Percentiles rank a stretch among this genome's conserved stretches.
Conservation (phyloP, 495 filamentous ascomycete genomes). For the Neurospora sp. region DNA sequence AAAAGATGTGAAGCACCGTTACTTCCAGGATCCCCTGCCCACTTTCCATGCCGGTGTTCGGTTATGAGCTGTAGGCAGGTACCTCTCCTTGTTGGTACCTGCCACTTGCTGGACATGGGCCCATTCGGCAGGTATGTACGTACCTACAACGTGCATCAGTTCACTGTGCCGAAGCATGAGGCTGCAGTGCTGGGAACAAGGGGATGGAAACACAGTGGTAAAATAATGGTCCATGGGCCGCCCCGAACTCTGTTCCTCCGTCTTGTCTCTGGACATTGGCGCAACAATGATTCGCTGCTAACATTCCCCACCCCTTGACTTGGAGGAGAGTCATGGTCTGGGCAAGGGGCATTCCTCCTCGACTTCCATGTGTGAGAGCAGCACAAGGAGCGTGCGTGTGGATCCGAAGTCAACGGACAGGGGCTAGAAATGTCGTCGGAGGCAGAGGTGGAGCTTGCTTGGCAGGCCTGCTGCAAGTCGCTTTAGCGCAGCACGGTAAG, state of each 20-base stretch:
- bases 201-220: neutral
- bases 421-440: neutral
- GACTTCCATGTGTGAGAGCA: neutral
- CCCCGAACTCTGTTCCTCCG: neutral
- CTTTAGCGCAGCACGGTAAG: neutral
- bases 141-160: neutral
- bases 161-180: neutral
- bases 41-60: no score
- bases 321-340: neutral
- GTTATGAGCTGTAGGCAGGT: neutral
- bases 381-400: neutral
- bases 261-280: neutral
- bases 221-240: neutral
- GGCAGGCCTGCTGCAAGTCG: neutral
- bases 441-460: neutral
- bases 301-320: neutral
- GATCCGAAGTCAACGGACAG: neutral
- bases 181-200: neutral
- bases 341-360: neutral
- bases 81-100: neutral
- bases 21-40: neutral
- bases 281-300: neutral
- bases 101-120: neutral
- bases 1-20: neutral
- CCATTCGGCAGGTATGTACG: neutral